Evolutionary conservation across 306 rosid genomes (phyloP).

Genomic region (Betula pendula): DNA sequence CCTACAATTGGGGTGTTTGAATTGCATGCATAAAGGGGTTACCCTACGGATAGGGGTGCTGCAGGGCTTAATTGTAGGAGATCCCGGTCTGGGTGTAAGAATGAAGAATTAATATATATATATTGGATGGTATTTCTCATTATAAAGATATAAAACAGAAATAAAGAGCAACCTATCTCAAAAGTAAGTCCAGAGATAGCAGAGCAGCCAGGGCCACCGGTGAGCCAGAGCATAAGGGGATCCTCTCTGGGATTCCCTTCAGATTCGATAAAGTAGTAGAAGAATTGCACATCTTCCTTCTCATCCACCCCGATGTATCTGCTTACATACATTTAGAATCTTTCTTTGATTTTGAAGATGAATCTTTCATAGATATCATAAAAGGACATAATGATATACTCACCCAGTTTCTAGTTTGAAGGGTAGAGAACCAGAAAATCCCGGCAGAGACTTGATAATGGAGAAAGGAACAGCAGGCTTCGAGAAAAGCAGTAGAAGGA

Average conservation of each 20-base stretch:
- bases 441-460: constrained; percentile 18
- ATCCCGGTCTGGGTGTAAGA: too few relatives aligned
- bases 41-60: too few relatives aligned
- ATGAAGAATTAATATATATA: too few relatives aligned
- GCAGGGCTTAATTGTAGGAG: too few relatives aligned
- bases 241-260: constrained; percentile 28
- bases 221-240: constrained; percentile 33
- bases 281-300: constrained; percentile 25
- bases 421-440: constrained; percentile 32
- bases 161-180: constrained; percentile 23
- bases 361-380: background rate
- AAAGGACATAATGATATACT: background rate
- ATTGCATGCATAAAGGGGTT: background rate
- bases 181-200: constrained; percentile 25
- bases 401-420: constrained; percentile 36
- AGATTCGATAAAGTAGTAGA: constrained; percentile 37
- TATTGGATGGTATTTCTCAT: too few relatives aligned
- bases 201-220: constrained; percentile 39
- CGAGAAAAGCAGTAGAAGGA: constrained; percentile 3
- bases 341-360: too few relatives aligned
- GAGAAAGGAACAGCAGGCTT: background rate
- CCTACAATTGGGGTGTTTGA: background rate
- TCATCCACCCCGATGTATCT: constrained; percentile 32
- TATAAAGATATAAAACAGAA: background rate
- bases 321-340: background rate